These are phyloP conservation scores for Coemansia sp. DNA, from an alignment of 192 early-diverging fungal species.

Conservation along the genomic window DNA sequence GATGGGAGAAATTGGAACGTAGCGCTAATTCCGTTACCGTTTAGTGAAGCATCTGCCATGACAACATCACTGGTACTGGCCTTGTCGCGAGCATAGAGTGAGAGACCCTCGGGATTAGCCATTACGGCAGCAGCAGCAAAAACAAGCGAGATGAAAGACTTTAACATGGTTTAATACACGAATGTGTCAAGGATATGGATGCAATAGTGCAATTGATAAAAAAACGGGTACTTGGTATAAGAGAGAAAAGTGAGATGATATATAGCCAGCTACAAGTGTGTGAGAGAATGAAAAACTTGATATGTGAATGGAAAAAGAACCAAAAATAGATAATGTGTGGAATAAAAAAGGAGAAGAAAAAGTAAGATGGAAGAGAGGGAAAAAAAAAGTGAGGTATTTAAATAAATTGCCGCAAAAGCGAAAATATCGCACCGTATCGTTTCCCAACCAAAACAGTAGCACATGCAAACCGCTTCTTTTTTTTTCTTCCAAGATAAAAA, in stretches of 20 bases:
- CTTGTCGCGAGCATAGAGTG: neutral
- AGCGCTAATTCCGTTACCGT: conserved; percentile 7
- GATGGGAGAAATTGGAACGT: conserved; percentile 19
- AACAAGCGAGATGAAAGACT: conserved; percentile 12
- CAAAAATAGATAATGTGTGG: neutral
- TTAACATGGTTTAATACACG: conserved; percentile 9
- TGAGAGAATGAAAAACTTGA: neutral
- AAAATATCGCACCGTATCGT: too few relatives aligned
- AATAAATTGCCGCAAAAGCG: too few relatives aligned
- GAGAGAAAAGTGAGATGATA: neutral
- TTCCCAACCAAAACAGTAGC: too few relatives aligned
- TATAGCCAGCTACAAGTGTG: neutral
- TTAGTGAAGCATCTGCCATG: conserved; percentile 15
- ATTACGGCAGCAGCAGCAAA: conserved; percentile 13
- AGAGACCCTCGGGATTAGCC: neutral
- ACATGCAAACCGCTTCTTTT: too few relatives aligned
- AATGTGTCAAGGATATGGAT: neutral
- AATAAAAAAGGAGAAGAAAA: neutral
- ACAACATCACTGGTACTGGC: neutral
- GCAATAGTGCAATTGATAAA: neutral
- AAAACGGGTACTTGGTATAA: too few relatives aligned
- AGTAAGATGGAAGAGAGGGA: neutral
- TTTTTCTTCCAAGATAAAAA: too few relatives aligned
- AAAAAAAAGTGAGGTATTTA: too few relatives aligned
- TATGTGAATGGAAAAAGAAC: conserved; percentile 1